phyloP scores from a whole-genome alignment of 352 stramenopile genomes.

The Globisporangium okanoganense region DNA sequence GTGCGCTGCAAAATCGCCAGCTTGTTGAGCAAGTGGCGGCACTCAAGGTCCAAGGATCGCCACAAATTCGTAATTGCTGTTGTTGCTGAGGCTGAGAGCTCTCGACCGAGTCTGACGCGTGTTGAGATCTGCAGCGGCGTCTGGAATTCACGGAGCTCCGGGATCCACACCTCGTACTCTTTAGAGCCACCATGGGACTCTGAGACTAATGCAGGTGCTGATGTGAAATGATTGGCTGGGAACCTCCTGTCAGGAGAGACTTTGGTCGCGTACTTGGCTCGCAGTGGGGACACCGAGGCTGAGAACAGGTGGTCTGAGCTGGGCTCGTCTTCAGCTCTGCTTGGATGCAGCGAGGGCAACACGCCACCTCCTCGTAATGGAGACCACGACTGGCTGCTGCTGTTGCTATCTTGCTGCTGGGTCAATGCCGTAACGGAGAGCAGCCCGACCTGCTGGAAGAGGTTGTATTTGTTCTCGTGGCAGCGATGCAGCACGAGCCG shows the following conservation, averaged over 20 bases:
- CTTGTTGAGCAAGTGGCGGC: slow-evolving; percentile 7
- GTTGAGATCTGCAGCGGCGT: slow-evolving; percentile 34
- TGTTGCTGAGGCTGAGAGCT: slow-evolving; percentile 13
- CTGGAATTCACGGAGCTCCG: slow-evolving; percentile 21
- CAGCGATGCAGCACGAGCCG: slow-evolving; percentile 41
- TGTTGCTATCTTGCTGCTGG: not conserved
- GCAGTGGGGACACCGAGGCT: slow-evolving; percentile 9
- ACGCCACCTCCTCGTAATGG: not conserved
- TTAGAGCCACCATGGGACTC: not conserved
- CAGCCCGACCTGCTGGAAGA: slow-evolving; percentile 54
- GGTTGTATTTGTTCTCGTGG: slow-evolving; percentile 35
- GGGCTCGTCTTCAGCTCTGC: not conserved
- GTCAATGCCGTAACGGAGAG: slow-evolving; percentile 22
- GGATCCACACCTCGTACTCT: slow-evolving; percentile 24
- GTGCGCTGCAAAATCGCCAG: slow-evolving; percentile 10
- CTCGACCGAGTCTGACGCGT: slow-evolving; percentile 25
- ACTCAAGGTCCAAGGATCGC: slow-evolving; percentile 3
- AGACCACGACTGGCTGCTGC: slow-evolving; percentile 4
- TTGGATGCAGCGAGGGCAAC: not conserved
- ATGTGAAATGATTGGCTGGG: not conserved
- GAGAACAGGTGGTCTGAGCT: slow-evolving; percentile 8
- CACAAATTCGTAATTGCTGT: not conserved
- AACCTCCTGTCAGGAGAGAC: not conserved
- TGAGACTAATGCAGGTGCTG: not conserved
- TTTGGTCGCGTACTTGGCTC: slow-evolving; percentile 6